A percentile compares a stretch with the other conserved stretches of the same genome.
Evolutionary conservation across 179 eudicot genomes (phyloP).

Genomic region (Silene vulgaris): DNA sequence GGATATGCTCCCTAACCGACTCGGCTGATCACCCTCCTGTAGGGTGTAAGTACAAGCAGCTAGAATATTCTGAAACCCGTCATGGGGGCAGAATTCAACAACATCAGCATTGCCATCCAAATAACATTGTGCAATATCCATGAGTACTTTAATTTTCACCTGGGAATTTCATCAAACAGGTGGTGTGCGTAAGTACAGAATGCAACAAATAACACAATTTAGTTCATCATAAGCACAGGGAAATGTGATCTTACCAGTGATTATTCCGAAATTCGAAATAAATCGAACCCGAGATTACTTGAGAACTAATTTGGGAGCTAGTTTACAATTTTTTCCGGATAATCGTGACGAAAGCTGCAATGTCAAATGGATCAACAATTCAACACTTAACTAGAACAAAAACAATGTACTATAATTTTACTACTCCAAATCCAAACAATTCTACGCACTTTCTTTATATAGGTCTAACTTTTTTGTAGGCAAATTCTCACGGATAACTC

Average conservation of each 20-base stretch:
- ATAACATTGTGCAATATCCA: conserved; percentile 58
- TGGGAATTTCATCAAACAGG: conserved; percentile 50
- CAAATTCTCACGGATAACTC: too few relatives aligned
- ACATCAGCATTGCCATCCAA: conserved; percentile 84
- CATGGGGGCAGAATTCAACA: conserved; percentile 86
- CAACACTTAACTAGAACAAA: too few relatives aligned
- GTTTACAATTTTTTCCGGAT: too few relatives aligned
- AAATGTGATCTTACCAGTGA: background rate
- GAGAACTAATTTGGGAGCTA: background rate
- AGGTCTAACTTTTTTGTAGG: too few relatives aligned
- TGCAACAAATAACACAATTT: background rate
- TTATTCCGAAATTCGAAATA: background rate
- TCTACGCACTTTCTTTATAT: too few relatives aligned
- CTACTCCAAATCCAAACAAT: too few relatives aligned
- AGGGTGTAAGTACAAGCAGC: conserved; percentile 80
- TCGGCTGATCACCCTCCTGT: conserved; percentile 64
- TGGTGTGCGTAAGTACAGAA: conserved; percentile 20
- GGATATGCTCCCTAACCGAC: conserved; percentile 61
- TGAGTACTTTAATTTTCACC: conserved; percentile 20
- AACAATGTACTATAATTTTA: too few relatives aligned
- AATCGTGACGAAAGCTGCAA: too few relatives aligned
- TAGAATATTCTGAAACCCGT: conserved; percentile 51
- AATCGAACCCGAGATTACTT: background rate
- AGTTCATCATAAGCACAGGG: background rate
- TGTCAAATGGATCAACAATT: too few relatives aligned